A percentile compares a stretch with the other conserved stretches of the same genome.
Evolutionary conservation across 2,329 filamentous ascomycete species (phyloP).

Genomic region (Orbilia brochopaga): DNA sequence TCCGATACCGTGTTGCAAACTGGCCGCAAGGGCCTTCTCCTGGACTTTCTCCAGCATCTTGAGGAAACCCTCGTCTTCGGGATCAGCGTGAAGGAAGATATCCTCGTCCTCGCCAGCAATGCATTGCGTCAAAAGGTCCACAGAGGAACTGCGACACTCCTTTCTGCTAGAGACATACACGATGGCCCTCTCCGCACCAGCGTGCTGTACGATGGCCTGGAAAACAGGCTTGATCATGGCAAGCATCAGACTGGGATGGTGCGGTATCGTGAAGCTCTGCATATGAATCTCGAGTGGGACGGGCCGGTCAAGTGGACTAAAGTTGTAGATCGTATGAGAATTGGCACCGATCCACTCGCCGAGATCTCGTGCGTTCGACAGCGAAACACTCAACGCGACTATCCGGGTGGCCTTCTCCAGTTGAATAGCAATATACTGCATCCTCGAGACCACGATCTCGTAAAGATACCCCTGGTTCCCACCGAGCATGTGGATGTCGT

Average conservation of each 20-base stretch:
- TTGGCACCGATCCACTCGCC: slow-evolving; percentile 98
- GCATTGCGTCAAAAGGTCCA: slow-evolving; percentile 86
- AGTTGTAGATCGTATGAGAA: slow-evolving; percentile 99
- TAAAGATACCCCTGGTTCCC: slow-evolving; percentile 87
- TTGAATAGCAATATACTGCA: slow-evolving; percentile 93
- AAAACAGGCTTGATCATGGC: slow-evolving; percentile 97
- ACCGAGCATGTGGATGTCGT: slow-evolving; percentile 92
- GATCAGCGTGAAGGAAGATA: slow-evolving; percentile 84
- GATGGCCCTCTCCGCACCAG: slow-evolving; percentile 84
- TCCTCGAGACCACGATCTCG: slow-evolving; percentile 94
- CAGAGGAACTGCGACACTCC: slow-evolving; percentile 83
- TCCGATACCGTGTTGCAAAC: slow-evolving; percentile 88
- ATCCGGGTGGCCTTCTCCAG: slow-evolving; percentile 79
- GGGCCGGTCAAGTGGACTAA: slow-evolving; percentile 87
- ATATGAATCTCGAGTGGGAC: slow-evolving; percentile 92
- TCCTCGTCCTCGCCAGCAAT: slow-evolving; percentile 90
- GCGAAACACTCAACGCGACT: slow-evolving; percentile 84
- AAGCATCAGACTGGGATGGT: slow-evolving; percentile 97
- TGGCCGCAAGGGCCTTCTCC: slow-evolving; percentile 84
- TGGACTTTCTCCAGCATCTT: slow-evolving; percentile 73
- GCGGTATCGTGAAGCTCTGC: slow-evolving; percentile 92
- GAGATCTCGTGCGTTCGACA: slow-evolving; percentile 90
- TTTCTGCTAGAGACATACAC: slow-evolving; percentile 93
- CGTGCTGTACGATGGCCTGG: slow-evolving; percentile 83
- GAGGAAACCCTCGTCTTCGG: slow-evolving; percentile 80